Evolutionary conservation across 768 basidiomycete genomes (phyloP), one percentile per base, ranked within the genome.

Genomic region (Hydnum rufescens): DNA sequence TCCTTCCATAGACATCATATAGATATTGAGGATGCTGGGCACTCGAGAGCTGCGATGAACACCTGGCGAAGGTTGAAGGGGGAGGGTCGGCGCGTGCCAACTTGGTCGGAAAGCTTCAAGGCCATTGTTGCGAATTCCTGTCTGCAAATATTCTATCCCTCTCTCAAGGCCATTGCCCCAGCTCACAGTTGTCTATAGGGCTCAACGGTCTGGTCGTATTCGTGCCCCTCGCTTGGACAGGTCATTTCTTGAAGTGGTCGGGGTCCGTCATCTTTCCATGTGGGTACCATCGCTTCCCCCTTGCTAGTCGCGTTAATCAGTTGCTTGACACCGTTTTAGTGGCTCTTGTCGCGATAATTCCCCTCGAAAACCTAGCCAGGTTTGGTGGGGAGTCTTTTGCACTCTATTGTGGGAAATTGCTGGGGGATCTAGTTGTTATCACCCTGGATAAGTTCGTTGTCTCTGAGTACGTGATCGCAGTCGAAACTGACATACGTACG

Each of bases 371-470:
- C 49, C 58, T 80, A 1, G 77, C 81, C 57, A 81, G 83, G 56
- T 83, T 70, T 65, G 75, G 75, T 36, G 72, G 70, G 5, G 80
- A 59, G 70, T 74, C 64, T 67, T 64, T 74, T 68, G 66, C 73
- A 1, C 67, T 71, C 48, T 82, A 80, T 57, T 68, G 68, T 16
- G 74, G 75, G 2, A 67, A 58, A 49, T 50, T 76, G 54, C 60
- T 83, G 4, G 82, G 82, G 4, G 81, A 84, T 58, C 63, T 83
- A n/a, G 61, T 82, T 22, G 64, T 72, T 8, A 68, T 81, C 34
- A 77, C 79, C 0, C 61, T 81, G 36, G 77, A 78, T 64, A 82
- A 82, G 78, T 78, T 50, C 42, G 71, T 54, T 16, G 16, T 18
- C 18, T 59, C 42, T 2, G 28, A n/a, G n/a, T n/a, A n/a, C n/a